Percentiles rank a stretch among this genome's conserved stretches.
Evolutionary conservation across 768 basidiomycete genomes (phyloP).

Genomic region (Ephemerocybe angulata): DNA sequence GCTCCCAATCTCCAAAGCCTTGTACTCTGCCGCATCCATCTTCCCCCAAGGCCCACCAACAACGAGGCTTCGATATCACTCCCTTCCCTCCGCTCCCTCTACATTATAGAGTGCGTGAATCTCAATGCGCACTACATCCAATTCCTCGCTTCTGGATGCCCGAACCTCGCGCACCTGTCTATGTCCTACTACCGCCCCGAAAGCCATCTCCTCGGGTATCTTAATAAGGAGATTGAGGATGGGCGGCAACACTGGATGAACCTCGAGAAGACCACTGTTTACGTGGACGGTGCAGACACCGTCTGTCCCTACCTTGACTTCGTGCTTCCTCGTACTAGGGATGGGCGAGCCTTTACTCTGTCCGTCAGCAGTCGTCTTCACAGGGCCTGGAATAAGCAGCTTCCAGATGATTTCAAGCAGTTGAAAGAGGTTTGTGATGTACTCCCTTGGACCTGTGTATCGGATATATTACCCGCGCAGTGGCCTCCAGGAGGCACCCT

Average conservation of each 20-base stretch:
- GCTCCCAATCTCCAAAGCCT: conserved; percentile 6
- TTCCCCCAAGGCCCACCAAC: background rate
- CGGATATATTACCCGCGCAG: conserved; percentile 2
- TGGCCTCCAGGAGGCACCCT: conserved; percentile 3
- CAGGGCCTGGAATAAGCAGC: background rate
- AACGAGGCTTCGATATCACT: background rate
- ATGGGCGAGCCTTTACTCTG: conserved; percentile 1
- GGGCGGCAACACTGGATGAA: conserved; percentile 5
- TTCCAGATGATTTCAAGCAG: background rate
- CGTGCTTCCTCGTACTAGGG: background rate
- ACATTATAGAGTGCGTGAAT: conserved; percentile 7
- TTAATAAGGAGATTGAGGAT: conserved; percentile 1
- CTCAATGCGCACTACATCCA: background rate
- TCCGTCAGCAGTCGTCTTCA: conserved; percentile 1
- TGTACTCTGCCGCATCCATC: conserved; percentile 7
- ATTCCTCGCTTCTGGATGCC: conserved; percentile 7
- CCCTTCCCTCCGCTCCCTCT: conserved; percentile 5
- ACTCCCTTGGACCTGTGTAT: background rate
- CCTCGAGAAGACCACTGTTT: background rate
- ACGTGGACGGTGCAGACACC: conserved; percentile 1
- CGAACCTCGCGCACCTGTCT: conserved; percentile 3
- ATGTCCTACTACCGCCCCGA: conserved; percentile 10
- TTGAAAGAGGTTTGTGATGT: background rate
- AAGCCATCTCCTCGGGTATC: conserved; percentile 7
- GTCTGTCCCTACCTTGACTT: conserved; percentile 8